These are phyloP conservation scores for Dactylellina leptospora DNA, from an alignment of 2,329 filamentous ascomycete species.

Conservation along the genomic window DNA sequence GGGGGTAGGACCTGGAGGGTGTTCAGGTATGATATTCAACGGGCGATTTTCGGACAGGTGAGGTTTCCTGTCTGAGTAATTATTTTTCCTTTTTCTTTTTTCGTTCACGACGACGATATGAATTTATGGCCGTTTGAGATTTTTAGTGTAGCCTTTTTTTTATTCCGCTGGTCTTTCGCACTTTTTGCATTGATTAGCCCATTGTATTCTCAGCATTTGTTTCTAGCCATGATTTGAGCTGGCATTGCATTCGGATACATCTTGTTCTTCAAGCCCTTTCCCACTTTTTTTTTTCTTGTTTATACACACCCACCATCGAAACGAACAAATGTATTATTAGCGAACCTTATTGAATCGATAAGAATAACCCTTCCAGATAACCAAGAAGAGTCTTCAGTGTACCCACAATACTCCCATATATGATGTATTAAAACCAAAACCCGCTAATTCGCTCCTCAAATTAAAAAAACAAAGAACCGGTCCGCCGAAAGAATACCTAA, in stretches of 20 bases:
- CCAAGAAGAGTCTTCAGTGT: too few relatives aligned
- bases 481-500: too few relatives aligned
- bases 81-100: conserved; percentile 2
- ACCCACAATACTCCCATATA: too few relatives aligned
- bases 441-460: too few relatives aligned
- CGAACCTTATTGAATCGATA: too few relatives aligned
- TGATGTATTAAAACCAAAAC: too few relatives aligned
- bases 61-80: conserved; percentile 29
- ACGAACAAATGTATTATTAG: conserved; percentile 1
- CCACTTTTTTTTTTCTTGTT: not conserved
- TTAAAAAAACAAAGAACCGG: too few relatives aligned
- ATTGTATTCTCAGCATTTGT: too few relatives aligned
- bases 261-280: not conserved
- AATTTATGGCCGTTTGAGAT: not conserved
- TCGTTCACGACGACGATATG: not conserved
- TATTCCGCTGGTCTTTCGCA: not conserved
- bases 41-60: conserved; percentile 38
- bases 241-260: not conserved
- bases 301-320: not conserved
- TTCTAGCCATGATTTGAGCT: too few relatives aligned
- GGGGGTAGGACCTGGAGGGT: conserved; percentile 51
- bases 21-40: conserved; percentile 49
- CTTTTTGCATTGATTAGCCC: not conserved
- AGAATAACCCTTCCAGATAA: not conserved
- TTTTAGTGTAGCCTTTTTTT: not conserved